Evolutionary conservation across 805 yeast genomes (phyloP).

Genomic region (Kodamaea leandrae): DNA sequence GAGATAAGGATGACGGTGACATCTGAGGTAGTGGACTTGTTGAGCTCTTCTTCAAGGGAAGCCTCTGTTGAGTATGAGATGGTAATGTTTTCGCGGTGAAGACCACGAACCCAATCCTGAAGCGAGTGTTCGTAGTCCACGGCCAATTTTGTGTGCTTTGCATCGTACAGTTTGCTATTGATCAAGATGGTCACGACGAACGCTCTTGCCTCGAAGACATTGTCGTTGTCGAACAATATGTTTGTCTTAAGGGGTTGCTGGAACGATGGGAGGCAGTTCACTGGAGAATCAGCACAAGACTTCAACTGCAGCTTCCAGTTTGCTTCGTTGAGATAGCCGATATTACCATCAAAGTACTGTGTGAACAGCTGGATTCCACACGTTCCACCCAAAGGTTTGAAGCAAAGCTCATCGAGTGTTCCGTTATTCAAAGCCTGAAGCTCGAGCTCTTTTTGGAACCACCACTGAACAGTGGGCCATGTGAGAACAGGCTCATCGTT

Average conservation of each 20-base stretch:
- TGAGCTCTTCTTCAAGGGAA: slow-evolving; percentile 81
- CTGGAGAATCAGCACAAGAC: slow-evolving; percentile 76
- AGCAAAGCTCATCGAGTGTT: slow-evolving; percentile 66
- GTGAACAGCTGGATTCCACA: slow-evolving; percentile 88
- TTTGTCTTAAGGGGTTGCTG: slow-evolving; percentile 84
- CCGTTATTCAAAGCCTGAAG: slow-evolving; percentile 25
- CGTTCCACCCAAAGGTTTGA: slow-evolving; percentile 73
- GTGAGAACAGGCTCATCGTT: slow-evolving; percentile 59
- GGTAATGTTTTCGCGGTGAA: slow-evolving; percentile 43
- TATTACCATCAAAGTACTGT: slow-evolving; percentile 75
- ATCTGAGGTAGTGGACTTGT: slow-evolving; percentile 79
- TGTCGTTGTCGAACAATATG: slow-evolving; percentile 54
- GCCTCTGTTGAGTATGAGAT: slow-evolving; percentile 78
- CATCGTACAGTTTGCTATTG: slow-evolving; percentile 49
- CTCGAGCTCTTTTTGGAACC: slow-evolving; percentile 76
- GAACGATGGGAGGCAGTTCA: slow-evolving; percentile 82
- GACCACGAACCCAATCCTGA: slow-evolving; percentile 36
- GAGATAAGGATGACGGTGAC: slow-evolving; percentile 66
- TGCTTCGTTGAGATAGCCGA: slow-evolving; percentile 44
- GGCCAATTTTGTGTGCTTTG: slow-evolving; percentile 37
- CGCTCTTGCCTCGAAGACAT: slow-evolving; percentile 63
- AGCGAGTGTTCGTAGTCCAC: slow-evolving; percentile 71
- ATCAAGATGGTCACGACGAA: slow-evolving; percentile 73
- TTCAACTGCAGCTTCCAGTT: slow-evolving; percentile 57
- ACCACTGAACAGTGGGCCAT: slow-evolving; percentile 77